Evolutionary conservation across 768 basidiomycete genomes (phyloP).

Genomic region (Hypholoma fasciculare): DNA sequence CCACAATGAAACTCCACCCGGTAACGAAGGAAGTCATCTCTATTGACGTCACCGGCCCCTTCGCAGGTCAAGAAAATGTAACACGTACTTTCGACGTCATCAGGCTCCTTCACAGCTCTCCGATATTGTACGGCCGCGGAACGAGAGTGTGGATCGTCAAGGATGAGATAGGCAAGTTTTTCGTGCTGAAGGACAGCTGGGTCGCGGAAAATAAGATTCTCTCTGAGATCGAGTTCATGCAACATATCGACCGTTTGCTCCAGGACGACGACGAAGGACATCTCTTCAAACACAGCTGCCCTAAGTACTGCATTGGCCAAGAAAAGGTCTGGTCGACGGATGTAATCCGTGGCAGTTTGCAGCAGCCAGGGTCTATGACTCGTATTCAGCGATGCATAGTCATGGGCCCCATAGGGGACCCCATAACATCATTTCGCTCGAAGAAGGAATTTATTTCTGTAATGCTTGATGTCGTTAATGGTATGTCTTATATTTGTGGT

Average conservation of each 20-base stretch:
- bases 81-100: constrained; percentile 2
- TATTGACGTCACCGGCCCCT: background rate
- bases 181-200: constrained; percentile 14
- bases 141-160: constrained; percentile 12
- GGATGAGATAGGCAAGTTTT: constrained; percentile 7
- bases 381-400: constrained; percentile 8
- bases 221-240: constrained; percentile 4
- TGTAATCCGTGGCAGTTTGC: background rate
- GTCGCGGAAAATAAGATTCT: background rate
- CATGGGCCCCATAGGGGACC: constrained; percentile 10
- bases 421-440: constrained; percentile 11
- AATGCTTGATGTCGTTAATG: constrained; percentile 8
- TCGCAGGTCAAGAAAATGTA: background rate
- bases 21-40: background rate
- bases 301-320: constrained; percentile 6
- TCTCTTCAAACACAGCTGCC: constrained; percentile 2
- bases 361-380: background rate
- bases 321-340: background rate
- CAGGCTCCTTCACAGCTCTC: constrained; percentile 10
- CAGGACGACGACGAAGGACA: background rate
- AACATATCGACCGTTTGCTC: constrained; percentile 1
- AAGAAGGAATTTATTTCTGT: constrained; percentile 7
- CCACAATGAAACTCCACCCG: background rate
- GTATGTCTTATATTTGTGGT: background rate
- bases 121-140: constrained; percentile 8